Percentiles rank a stretch among this genome's conserved stretches.
These are phyloP conservation scores for Trametes polyzona DNA, from an alignment of 1,284 basidiomycete genomes.

Conservation along the genomic window DNA sequence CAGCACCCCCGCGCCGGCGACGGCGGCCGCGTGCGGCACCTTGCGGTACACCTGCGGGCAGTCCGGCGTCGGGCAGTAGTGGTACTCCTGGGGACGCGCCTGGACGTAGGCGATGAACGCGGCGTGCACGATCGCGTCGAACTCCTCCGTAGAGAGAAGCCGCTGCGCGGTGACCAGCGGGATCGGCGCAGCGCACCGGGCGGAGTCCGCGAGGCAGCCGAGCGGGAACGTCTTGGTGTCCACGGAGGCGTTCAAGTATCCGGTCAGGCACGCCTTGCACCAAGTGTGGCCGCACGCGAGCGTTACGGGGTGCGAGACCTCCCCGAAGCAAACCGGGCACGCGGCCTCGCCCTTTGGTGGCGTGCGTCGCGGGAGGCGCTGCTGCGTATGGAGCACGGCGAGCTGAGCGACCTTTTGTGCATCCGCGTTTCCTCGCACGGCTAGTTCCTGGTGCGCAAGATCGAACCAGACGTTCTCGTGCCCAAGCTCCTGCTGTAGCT, in stretches of 20 bases:
- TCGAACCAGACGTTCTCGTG: conserved; percentile 44
- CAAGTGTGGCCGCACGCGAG: conserved; percentile 67
- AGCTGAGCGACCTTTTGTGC: conserved; percentile 43
- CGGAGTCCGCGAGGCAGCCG: conserved; percentile 64
- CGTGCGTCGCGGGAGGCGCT: conserved; percentile 28
- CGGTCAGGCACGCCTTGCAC: conserved; percentile 61
- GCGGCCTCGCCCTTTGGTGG: conserved; percentile 26
- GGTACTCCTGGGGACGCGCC: conserved; percentile 58
- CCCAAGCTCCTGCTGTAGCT: conserved; percentile 44
- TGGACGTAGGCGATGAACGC: conserved; percentile 62
- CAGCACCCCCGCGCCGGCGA: conserved; percentile 46
- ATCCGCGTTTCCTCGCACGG: conserved; percentile 42
- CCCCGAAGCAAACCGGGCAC: conserved; percentile 67
- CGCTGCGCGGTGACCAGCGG: conserved; percentile 53
- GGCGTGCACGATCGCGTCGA: conserved; percentile 56
- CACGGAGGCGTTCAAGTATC: conserved; percentile 58
- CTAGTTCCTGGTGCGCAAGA: conserved; percentile 33
- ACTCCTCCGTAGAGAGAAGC: conserved; percentile 52
- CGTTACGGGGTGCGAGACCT: conserved; percentile 51
- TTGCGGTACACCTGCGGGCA: conserved; percentile 70
- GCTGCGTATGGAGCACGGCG: conserved; percentile 41
- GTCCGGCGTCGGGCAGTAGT: conserved; percentile 76
- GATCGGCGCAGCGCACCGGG: conserved; percentile 55
- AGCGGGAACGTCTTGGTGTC: conserved; percentile 69
- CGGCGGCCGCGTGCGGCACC: not conserved